Evolutionary conservation across 192 early-diverging fungal genomes (phyloP).

Genomic region (Umbelopsis sp.): DNA sequence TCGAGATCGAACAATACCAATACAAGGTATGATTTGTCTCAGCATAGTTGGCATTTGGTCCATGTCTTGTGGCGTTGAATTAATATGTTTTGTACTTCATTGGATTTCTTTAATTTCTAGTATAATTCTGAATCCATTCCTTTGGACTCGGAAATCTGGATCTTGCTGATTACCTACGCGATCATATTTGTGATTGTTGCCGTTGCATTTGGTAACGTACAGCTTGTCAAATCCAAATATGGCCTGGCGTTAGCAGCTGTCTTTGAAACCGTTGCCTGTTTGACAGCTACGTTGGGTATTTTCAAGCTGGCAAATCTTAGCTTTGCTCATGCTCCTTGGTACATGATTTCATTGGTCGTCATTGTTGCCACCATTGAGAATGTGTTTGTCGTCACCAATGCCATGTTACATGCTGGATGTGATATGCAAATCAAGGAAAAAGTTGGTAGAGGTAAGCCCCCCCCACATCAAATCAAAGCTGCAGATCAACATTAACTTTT

Average conservation of each 20-base stretch:
- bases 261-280: slow-evolving; percentile 62
- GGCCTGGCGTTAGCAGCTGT: slow-evolving; percentile 71
- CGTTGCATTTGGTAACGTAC: slow-evolving; percentile 61
- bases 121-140: slow-evolving; percentile 23
- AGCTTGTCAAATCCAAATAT: slow-evolving; percentile 79
- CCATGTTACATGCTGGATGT: slow-evolving; percentile 67
- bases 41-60: not conserved
- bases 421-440: slow-evolving; percentile 76
- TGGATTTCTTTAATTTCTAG: slow-evolving; percentile 2
- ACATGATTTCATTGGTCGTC: slow-evolving; percentile 64
- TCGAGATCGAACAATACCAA: slow-evolving; percentile 1
- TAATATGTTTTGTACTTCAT: not conserved
- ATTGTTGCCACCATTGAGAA: slow-evolving; percentile 80
- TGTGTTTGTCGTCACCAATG: slow-evolving; percentile 71
- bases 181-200: slow-evolving; percentile 74
- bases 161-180: slow-evolving; percentile 46
- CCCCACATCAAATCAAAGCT: not conserved
- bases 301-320: slow-evolving; percentile 62
- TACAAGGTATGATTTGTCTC: not conserved
- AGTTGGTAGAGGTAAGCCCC: slow-evolving; percentile 57
- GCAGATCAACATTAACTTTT: not conserved
- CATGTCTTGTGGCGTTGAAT: not conserved
- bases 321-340: slow-evolving; percentile 68
- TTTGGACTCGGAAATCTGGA: slow-evolving; percentile 10
- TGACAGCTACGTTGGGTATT: slow-evolving; percentile 68